Base-by-base conservation (phyloP, 495 filamentous ascomycete species). In the Penicillium bialowiezense region DNA sequence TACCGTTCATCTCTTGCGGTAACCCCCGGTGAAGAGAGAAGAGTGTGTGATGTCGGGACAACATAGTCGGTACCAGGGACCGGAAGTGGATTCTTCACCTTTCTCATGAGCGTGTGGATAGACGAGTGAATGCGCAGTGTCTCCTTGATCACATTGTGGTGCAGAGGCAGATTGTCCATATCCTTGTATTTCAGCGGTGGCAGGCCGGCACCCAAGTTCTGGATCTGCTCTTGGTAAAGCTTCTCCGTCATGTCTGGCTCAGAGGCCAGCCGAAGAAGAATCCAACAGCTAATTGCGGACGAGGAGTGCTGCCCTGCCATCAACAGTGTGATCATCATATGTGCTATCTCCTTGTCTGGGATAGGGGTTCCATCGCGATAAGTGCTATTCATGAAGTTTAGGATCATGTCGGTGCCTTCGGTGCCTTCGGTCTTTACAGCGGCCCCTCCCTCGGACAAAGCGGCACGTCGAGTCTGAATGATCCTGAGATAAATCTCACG, bases 301-400 rank as follows among this genome's bases (percentile, higher is more conserved):
- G 88, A 90, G 1, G 88, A 91, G 73, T 95, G 89, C 61, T 95
- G 89, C 48, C 89, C 89, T 24, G 87, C 89, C 89, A 95, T 91
- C 7, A 95, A 74, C 19, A 95, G 79, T 0, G 89, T 88, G 61
- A 95, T 95, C 86, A 95, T 90, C 81, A 95, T 91, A 62, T 92
- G 89, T 6, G 89, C 89, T 31, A 92, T 80, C 55, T 95, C 88
- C 51, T 85, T 78, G 63, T 95, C 89, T 9, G 89, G 84, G 6
- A 92, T 73, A 5, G 69, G 65, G 21, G 68, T 74, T 45, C 86
- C 88, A 57, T 88, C 75, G 68, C 90, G 90, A 78, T 95, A 95
- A 2, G 68, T 72, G 48, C 85, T 82, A 60, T 76, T 74, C 87
- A 95, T 92, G 39, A 95, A 71, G 59, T 92, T 89, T 74, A 77